These are phyloP conservation scores for Colletotrichum navitas DNA, from an alignment of 2,329 filamentous ascomycete species.

Conservation along the genomic window DNA sequence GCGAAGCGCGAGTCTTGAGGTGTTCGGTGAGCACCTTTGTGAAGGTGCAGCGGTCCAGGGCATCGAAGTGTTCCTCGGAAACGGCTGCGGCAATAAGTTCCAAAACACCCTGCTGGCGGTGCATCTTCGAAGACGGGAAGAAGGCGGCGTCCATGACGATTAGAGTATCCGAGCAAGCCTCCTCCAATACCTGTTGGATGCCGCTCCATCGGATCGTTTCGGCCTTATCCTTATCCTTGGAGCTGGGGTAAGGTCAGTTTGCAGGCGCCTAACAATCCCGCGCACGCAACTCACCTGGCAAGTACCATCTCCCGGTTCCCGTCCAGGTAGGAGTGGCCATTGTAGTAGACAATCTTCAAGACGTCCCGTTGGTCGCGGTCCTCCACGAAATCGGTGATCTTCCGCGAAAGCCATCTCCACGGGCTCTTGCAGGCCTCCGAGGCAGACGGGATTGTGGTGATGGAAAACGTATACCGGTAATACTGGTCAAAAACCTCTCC, in stretches of 20 bases:
- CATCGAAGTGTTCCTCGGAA: conserved; percentile 63
- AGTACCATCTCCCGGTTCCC: conserved; percentile 69
- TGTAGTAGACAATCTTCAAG: conserved; percentile 71
- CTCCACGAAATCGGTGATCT: conserved; percentile 66
- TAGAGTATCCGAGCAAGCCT: conserved; percentile 67
- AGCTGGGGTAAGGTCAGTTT: conserved; percentile 53
- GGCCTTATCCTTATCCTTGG: conserved; percentile 58
- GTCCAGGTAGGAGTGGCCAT: conserved; percentile 67
- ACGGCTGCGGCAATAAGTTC: conserved; percentile 69
- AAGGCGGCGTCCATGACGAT: conserved; percentile 71
- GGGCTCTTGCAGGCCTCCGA: conserved; percentile 62
- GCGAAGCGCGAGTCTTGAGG: conserved; percentile 61
- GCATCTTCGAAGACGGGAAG: conserved; percentile 66
- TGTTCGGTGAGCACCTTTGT: conserved; percentile 64
- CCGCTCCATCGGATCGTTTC: conserved; percentile 67
- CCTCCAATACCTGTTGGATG: conserved; percentile 68
- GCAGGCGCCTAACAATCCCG: too few relatives aligned
- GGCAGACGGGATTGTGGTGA: conserved; percentile 63
- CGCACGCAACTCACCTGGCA: conserved; percentile 59
- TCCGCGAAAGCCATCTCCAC: conserved; percentile 66
- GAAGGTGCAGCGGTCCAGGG: conserved; percentile 65
- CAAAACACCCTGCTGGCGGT: conserved; percentile 65
- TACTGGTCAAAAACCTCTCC: conserved; percentile 63
- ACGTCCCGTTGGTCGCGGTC: conserved; percentile 67
- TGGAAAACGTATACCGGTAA: conserved; percentile 65